Conservation (phyloP, 257 asterid genomes). For the Plantago major region DNA sequence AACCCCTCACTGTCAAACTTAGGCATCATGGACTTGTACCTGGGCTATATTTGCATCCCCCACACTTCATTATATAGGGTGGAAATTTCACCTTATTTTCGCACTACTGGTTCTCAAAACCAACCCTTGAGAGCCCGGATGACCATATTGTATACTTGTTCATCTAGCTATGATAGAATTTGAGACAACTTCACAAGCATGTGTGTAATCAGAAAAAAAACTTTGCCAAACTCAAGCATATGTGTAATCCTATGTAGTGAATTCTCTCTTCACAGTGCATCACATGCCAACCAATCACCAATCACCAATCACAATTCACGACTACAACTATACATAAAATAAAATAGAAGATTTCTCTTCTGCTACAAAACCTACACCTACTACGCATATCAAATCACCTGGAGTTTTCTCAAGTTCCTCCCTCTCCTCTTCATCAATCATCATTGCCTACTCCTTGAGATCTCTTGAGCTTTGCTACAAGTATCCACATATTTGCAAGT, state of each 20-base stretch:
- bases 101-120: too few species aligned
- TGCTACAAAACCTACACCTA: conserved; percentile 16
- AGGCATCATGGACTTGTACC: too few species aligned
- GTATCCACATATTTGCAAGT: conserved; percentile 98
- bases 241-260: neutral
- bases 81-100: too few species aligned
- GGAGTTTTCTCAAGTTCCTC: conserved; percentile 12
- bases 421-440: conserved; percentile 37
- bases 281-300: too few species aligned
- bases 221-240: conserved; percentile 13
- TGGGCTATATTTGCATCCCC: too few species aligned
- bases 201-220: conserved; percentile 3
- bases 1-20: too few species aligned
- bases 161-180: conserved; percentile 13
- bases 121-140: too few species aligned
- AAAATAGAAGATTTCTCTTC: conserved; percentile 17
- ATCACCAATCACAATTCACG: conserved; percentile 13
- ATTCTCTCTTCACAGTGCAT: neutral
- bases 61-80: too few species aligned
- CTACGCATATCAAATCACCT: neutral
- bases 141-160: too few species aligned
- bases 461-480: conserved; percentile 76
- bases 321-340: conserved; percentile 20
- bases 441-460: conserved; percentile 57
- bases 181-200: conserved; percentile 17